Base-by-base conservation (phyloP, 352 stramenopile species). In the Pythium dissotocum region DNA sequence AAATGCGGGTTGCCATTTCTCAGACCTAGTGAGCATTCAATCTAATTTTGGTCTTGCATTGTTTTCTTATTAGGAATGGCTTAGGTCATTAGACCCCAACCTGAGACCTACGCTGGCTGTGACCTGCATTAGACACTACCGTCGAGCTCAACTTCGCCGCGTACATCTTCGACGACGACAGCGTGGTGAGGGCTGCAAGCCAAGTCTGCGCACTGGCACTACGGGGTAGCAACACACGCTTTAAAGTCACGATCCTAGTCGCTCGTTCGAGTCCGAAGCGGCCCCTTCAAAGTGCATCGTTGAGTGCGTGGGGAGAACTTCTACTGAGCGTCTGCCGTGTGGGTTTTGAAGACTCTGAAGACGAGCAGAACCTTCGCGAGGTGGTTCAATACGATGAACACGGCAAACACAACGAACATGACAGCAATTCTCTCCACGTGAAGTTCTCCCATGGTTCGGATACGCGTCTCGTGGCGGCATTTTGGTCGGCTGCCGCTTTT, bases 401-500 rank as follows among this genome's bases (percentile, higher is more conserved):
- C 16, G 13, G 26, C 48, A 9, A 32, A 24, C 7, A n/a, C 14
- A 14, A 56, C 26, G 49, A 56, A 4, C 3, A 9, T 1, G 51
- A 57, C 28, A 32, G 53, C 18, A 46, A 32, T 6, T 30, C 14
- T 3, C 46, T 70, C 1, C 12, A n/a, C 32, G 56, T 64, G 33
- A 48, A 33, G 26, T 51, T 70, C 26, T 40, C 46, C 8, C 12
- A 38, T 1, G 10, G 35, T 6, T 18, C 28, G 0, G 56, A 70
- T n/a, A 33, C 26, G 10, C 56, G 56, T 4, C 6, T 63, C 14
- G n/a, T 70, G 4, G 46, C 63, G 13, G 56, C 44, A 0, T 52
- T 64, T 30, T 70, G 63, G 56, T 70, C 63, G 1, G 63, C 63
- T 4, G 6, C 64, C 1, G 48, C 55, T 3, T 64, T 60, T n/a